These are phyloP conservation scores for Geotrichum aggregatum DNA, from an alignment of 1,139 yeast genomes.

Conservation along the genomic window DNA sequence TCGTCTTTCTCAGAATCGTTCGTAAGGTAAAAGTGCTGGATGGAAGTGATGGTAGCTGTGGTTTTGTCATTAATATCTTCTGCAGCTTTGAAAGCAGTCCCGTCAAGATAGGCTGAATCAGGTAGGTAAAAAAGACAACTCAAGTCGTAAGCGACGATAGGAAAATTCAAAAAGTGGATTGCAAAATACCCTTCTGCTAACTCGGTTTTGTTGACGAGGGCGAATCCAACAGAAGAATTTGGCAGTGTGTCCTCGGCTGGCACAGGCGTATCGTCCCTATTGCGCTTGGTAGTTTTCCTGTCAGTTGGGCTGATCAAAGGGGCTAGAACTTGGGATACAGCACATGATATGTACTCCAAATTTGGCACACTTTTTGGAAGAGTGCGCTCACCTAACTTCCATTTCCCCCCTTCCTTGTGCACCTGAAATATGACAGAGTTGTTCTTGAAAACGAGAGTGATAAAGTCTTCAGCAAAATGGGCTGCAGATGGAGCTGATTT, in stretches of 20 bases:
- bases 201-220: slow-evolving; percentile 3
- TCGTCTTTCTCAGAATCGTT: slow-evolving; percentile 17
- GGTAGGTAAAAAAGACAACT: slow-evolving; percentile 13
- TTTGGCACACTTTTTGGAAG: neutral
- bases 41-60: neutral
- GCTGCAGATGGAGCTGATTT: slow-evolving; percentile 8
- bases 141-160: slow-evolving; percentile 6
- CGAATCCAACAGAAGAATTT: slow-evolving; percentile 7
- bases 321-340: slow-evolving; percentile 6
- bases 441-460: slow-evolving; percentile 12
- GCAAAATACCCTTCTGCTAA: neutral
- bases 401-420: slow-evolving; percentile 7
- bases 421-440: slow-evolving; percentile 6
- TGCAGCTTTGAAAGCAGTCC: slow-evolving; percentile 1
- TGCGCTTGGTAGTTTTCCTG: slow-evolving; percentile 14
- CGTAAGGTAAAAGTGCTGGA: slow-evolving; percentile 12
- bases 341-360: neutral
- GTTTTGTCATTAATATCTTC: slow-evolving; percentile 2
- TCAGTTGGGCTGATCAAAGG: neutral
- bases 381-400: slow-evolving; percentile 8
- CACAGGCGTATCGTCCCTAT: slow-evolving; percentile 13
- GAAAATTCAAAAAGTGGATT: slow-evolving; percentile 6
- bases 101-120: slow-evolving; percentile 4
- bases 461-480: slow-evolving; percentile 17
- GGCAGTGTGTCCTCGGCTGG: slow-evolving; percentile 5